Evolutionary conservation across 257 asterid genomes (phyloP).

Genomic region (Catharanthus roseus): DNA sequence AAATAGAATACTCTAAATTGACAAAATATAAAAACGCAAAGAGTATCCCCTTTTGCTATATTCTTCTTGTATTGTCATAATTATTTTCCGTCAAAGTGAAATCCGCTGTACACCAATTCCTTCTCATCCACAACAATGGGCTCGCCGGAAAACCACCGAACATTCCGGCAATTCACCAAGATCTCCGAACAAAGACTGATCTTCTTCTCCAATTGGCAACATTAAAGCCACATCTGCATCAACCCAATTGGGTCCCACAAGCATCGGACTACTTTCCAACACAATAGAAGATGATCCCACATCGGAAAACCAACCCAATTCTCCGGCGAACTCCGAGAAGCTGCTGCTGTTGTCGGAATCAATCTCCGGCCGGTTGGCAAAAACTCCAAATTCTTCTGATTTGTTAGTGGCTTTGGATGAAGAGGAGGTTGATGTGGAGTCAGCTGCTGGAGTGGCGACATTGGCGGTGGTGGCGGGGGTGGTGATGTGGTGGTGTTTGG

Average conservation of each 20-base stretch:
- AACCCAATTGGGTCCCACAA: conserved; percentile 46
- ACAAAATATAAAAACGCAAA: too few species aligned
- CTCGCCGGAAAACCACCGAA: conserved; percentile 54
- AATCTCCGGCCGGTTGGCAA: conserved; percentile 34
- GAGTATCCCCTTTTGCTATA: too few species aligned
- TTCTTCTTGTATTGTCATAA: conserved; percentile 3
- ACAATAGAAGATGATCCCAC: conserved; percentile 48
- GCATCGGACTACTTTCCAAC: conserved; percentile 41
- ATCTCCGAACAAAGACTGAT: conserved; percentile 62
- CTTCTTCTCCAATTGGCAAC: conserved; percentile 66
- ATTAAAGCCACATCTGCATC: conserved; percentile 40
- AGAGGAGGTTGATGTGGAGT: conserved; percentile 14
- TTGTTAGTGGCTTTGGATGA: conserved; percentile 11
- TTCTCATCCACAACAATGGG: conserved; percentile 34
- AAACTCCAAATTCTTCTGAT: conserved; percentile 30
- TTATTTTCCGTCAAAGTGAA: conserved; percentile 1
- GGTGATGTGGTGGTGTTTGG: conserved; percentile 38
- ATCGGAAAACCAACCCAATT: conserved; percentile 60
- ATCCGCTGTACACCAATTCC: conserved; percentile 12
- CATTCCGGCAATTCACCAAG: conserved; percentile 80
- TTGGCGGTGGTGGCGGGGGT: conserved; percentile 15
- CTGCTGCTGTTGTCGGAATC: conserved; percentile 31
- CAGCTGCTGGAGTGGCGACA: conserved; percentile 6
- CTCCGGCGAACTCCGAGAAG: conserved; percentile 51
- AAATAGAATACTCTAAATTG: too few species aligned